Percentiles rank a stretch among this genome's conserved stretches.
phyloP scores from a whole-genome alignment of 257 asterid genomes.

The Sherardia arvensis region DNA sequence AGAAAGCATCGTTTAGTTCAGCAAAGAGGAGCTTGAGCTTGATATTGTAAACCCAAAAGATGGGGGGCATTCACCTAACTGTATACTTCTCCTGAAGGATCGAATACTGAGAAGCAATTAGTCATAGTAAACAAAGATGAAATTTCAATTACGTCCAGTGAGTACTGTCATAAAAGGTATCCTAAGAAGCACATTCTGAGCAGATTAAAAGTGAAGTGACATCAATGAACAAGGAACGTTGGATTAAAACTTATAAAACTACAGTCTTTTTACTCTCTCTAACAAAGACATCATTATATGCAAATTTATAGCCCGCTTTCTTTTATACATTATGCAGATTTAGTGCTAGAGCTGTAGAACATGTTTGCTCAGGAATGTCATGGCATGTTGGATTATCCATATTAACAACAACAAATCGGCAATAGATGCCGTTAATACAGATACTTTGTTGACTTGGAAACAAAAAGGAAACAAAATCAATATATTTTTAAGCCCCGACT shows the following conservation, averaged over 20 bases:
- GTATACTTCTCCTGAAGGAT: conserved; percentile 45
- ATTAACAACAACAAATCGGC: not conserved
- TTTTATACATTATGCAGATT: conserved; percentile 17
- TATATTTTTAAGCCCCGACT: not conserved
- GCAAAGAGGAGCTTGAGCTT: conserved; percentile 26
- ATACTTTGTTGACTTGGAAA: not conserved
- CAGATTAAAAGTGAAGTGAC: not conserved
- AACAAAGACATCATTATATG: not conserved
- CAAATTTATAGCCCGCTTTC: not conserved
- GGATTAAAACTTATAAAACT: conserved; percentile 26
- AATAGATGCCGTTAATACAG: not conserved
- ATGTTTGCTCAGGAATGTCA: conserved; percentile 4
- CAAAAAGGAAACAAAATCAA: not conserved
- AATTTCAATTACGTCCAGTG: not conserved
- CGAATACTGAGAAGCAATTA: conserved; percentile 8
- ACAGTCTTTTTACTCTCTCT: not conserved
- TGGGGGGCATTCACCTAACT: conserved; percentile 21
- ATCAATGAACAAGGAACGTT: conserved; percentile 21
- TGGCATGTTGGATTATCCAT: not conserved
- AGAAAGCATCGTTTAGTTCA: conserved; percentile 47
- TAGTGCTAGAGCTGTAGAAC: conserved; percentile 33
- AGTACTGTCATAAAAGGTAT: not conserved
- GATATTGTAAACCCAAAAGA: conserved; percentile 41
- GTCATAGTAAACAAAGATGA: not conserved
- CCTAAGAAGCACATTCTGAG: conserved; percentile 7